phyloP scores from a whole-genome alignment of 805 yeast species.

The Zygotorulaspora chibaensis region DNA sequence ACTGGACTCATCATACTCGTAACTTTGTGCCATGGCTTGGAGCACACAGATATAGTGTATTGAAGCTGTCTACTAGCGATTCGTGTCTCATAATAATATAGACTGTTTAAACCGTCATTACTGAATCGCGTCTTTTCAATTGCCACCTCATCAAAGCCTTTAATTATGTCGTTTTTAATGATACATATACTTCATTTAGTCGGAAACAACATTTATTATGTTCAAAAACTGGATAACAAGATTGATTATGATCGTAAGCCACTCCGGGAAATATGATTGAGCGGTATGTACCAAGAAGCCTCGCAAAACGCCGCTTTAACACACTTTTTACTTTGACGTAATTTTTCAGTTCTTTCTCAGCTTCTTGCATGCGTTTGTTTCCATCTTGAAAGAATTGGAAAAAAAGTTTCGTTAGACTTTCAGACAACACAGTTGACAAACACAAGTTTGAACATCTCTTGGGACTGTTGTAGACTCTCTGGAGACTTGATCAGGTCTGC shows the following conservation, averaged over 20 bases:
- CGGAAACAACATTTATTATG: too few relatives aligned
- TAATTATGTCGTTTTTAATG: background rate
- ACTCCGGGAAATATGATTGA: too few relatives aligned
- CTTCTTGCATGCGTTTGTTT: background rate
- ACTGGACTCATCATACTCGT: conserved; percentile 74
- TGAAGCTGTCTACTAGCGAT: background rate
- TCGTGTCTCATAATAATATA: background rate
- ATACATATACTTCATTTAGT: background rate
- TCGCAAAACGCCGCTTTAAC: too few relatives aligned
- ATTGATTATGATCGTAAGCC: too few relatives aligned
- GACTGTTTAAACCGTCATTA: too few relatives aligned
- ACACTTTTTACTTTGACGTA: background rate
- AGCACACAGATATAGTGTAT: background rate
- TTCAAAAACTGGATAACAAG: too few relatives aligned
- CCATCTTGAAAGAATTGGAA: background rate
- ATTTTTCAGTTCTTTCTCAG: background rate
- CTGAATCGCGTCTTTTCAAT: too few relatives aligned
- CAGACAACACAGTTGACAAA: background rate
- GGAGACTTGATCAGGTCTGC: background rate
- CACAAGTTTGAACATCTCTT: background rate
- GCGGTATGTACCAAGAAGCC: too few relatives aligned
- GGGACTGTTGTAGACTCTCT: background rate
- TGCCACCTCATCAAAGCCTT: background rate
- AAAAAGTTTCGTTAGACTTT: background rate
- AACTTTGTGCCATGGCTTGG: conserved; percentile 30